These are phyloP conservation scores for Hymenoscyphus scutula DNA, from an alignment of 2,329 filamentous ascomycete species.

Conservation along the genomic window DNA sequence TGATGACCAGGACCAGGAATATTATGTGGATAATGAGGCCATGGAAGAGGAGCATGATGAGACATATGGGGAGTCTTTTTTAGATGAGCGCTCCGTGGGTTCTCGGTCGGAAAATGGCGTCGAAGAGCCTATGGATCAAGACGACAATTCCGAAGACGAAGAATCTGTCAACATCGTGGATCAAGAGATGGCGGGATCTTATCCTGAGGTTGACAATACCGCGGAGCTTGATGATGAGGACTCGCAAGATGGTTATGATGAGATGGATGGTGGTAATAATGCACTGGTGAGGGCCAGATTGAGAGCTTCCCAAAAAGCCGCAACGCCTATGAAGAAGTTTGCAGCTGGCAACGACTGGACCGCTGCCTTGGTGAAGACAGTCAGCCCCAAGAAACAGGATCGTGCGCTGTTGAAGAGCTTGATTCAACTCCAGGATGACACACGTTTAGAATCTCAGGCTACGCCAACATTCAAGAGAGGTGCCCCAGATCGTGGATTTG, in stretches of 20 bases:
- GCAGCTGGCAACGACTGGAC: conserved; percentile 80
- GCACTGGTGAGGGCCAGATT: conserved; percentile 62
- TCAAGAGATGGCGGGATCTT: conserved; percentile 76
- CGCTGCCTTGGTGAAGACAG: conserved; percentile 87
- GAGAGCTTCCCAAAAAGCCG: conserved; percentile 60
- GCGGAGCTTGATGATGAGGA: conserved; percentile 64
- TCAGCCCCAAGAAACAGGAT: conserved; percentile 91
- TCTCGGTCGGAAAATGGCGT: conserved; percentile 58
- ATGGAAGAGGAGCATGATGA: conserved; percentile 43
- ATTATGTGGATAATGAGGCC: conserved; percentile 52
- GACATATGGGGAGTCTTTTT: conserved; percentile 71
- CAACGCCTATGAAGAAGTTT: conserved; percentile 58
- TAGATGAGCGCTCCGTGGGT: conserved; percentile 87
- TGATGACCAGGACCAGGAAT: conserved; percentile 56
- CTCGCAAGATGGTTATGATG: conserved; percentile 48
- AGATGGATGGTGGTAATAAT: conserved; percentile 50
- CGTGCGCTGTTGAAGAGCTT: conserved; percentile 65
- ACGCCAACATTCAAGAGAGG: conserved; percentile 39
- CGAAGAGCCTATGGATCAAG: conserved; percentile 57
- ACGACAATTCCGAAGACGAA: conserved; percentile 65
- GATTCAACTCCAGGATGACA: conserved; percentile 34
- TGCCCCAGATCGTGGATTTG: conserved; percentile 59
- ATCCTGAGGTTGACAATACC: conserved; percentile 69
- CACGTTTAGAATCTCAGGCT: conserved; percentile 51
- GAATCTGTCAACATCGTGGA: conserved; percentile 74